A percentile compares a stretch with the other conserved stretches of the same genome.
Conservation (phyloP, 495 filamentous ascomycete species). For the Geoglossum glabrum region DNA sequence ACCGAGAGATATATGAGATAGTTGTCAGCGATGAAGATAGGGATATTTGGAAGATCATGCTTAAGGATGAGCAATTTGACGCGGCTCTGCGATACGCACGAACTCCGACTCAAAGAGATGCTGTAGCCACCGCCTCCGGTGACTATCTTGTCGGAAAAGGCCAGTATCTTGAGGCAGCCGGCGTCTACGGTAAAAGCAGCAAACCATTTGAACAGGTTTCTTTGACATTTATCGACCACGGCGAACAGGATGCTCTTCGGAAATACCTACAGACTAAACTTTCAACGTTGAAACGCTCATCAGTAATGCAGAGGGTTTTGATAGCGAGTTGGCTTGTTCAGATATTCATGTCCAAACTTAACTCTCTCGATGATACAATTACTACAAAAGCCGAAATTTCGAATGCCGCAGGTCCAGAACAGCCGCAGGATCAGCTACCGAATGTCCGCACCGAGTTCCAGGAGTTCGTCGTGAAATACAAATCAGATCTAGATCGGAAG, state of each 20-base stretch:
- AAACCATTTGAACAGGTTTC: constrained; percentile 95
- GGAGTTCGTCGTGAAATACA: constrained; percentile 68
- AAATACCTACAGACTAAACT: constrained; percentile 81
- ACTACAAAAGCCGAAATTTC: constrained; percentile 72
- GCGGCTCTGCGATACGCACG: constrained; percentile 65
- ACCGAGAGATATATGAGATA: constrained; percentile 78
- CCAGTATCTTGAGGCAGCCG: constrained; percentile 64
- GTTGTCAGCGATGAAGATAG: constrained; percentile 74
- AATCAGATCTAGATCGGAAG: constrained; percentile 66
- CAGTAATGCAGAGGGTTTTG: constrained; percentile 84
- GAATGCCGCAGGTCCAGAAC: constrained; percentile 42
- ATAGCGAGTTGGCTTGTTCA: constrained; percentile 89
- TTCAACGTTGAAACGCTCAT: constrained; percentile 57
- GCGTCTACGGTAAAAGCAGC: constrained; percentile 80
- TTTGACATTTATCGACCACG: constrained; percentile 69
- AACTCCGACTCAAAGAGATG: constrained; percentile 55
- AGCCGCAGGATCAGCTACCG: constrained; percentile 52
- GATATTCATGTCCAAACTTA: constrained; percentile 92
- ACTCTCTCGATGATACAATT: constrained; percentile 83
- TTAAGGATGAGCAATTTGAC: constrained; percentile 69
- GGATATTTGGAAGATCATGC: constrained; percentile 85
- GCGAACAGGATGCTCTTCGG: constrained; percentile 75
- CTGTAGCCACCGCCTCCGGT: constrained; percentile 72
- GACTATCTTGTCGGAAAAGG: constrained; percentile 69
- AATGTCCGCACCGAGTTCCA: constrained; percentile 59